Evolutionary conservation across 129 eudicot genomes (phyloP).

Genomic region (Daucus carota): DNA sequence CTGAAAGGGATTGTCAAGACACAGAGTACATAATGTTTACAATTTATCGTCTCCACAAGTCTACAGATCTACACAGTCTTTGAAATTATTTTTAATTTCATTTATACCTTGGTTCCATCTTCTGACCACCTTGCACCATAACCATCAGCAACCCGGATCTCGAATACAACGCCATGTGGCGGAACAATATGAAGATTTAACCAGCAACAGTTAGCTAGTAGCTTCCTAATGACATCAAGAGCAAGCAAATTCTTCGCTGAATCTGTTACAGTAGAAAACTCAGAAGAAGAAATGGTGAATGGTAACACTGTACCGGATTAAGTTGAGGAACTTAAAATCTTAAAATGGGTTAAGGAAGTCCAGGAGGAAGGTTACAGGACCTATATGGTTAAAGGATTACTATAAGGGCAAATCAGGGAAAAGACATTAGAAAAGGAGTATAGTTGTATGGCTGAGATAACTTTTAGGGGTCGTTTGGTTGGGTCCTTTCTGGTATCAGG

Average conservation of each 20-base stretch:
- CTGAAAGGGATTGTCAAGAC: neutral
- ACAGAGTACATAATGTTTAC: neutral
- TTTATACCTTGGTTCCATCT: slow-evolving; percentile 61
- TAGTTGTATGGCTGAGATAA: too few relatives aligned
- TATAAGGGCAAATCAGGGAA: too few relatives aligned
- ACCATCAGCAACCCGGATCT: slow-evolving; percentile 69
- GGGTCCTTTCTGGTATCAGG: too few relatives aligned
- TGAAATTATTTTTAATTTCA: neutral
- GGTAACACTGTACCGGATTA: too few relatives aligned
- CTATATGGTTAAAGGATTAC: too few relatives aligned
- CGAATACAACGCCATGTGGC: slow-evolving; percentile 73
- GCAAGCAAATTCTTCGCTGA: slow-evolving; percentile 60
- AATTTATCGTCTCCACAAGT: neutral
- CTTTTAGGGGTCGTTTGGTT: too few relatives aligned
- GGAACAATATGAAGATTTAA: slow-evolving; percentile 66
- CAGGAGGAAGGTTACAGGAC: too few relatives aligned
- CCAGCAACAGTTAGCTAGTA: slow-evolving; percentile 59
- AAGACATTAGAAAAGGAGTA: too few relatives aligned
- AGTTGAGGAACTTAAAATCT: too few relatives aligned
- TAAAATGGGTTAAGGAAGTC: too few relatives aligned
- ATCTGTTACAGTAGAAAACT: too few relatives aligned
- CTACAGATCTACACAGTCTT: neutral
- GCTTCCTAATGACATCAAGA: slow-evolving; percentile 32
- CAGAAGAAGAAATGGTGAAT: too few relatives aligned
- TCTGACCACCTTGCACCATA: slow-evolving; percentile 91